Conservation (phyloP, 306 rosid species). For the Acacia confusa region DNA sequence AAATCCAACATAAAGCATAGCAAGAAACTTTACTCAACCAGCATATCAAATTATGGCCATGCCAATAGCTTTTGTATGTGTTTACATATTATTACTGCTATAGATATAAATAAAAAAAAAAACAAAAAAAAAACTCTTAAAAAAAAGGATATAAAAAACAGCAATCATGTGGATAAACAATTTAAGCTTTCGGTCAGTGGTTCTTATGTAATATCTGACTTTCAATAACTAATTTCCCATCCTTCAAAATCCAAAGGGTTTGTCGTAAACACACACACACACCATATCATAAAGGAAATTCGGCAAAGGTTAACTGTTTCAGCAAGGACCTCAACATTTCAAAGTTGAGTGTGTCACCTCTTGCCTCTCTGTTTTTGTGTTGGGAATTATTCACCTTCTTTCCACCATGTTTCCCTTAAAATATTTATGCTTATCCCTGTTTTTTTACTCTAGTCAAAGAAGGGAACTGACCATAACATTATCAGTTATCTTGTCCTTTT, state of each 20-base stretch:
- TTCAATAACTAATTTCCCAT: not conserved
- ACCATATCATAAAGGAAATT: not conserved
- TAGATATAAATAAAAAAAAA: not conserved
- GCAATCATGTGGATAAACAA: not conserved
- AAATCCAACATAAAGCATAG: slow-evolving; percentile 11
- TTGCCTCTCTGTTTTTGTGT: not conserved
- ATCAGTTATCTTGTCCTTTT: slow-evolving; percentile 47
- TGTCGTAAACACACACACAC: not conserved
- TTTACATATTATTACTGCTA: not conserved
- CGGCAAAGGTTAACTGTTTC: not conserved
- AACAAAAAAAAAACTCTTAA: not conserved
- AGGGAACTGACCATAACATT: slow-evolving; percentile 45
- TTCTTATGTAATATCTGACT: not conserved
- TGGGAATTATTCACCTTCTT: not conserved
- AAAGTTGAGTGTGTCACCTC: not conserved
- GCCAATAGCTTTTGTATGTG: not conserved
- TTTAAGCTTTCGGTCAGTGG: not conserved
- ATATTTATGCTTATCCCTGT: not conserved
- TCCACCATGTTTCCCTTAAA: slow-evolving; percentile 1
- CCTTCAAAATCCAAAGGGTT: not conserved
- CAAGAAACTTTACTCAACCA: not conserved
- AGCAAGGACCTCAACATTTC: not conserved
- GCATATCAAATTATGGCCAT: not conserved
- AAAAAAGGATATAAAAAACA: not conserved
- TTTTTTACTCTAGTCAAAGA: slow-evolving; percentile 24